Conservation (phyloP, 192 early-diverging fungal species). For the Neocallimastix lanati region DNA sequence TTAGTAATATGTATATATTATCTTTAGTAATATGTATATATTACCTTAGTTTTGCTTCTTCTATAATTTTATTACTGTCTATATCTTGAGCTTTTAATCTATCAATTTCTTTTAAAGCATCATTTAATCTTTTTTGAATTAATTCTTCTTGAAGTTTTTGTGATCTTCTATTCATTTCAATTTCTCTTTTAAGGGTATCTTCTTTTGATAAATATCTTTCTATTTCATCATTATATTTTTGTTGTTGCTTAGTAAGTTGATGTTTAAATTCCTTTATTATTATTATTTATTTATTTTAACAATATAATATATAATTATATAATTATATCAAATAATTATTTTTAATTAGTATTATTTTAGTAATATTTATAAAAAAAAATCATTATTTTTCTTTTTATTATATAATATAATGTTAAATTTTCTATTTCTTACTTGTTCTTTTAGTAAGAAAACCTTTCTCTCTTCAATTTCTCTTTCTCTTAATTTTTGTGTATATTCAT, state of each 20-base stretch:
- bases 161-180: background rate
- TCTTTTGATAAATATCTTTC: background rate
- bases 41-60: background rate
- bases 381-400: too few species aligned
- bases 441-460: background rate
- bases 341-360: too few species aligned
- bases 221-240: background rate
- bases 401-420: too few species aligned
- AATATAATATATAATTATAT: too few species aligned
- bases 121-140: background rate
- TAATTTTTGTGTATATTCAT: background rate
- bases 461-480: background rate
- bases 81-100: background rate
- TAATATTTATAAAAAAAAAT: too few species aligned
- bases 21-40: background rate
- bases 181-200: background rate
- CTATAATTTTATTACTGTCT: background rate
- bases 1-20: too few species aligned
- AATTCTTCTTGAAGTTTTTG: background rate
- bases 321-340: too few species aligned
- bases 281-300: too few species aligned
- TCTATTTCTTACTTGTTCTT: background rate
- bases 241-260: background rate
- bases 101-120: background rate
- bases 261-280: background rate